Evolutionary conservation across 1,284 basidiomycete genomes (phyloP), one percentile per base, ranked within the genome.

Genomic region (Ustilago esculenta): DNA sequence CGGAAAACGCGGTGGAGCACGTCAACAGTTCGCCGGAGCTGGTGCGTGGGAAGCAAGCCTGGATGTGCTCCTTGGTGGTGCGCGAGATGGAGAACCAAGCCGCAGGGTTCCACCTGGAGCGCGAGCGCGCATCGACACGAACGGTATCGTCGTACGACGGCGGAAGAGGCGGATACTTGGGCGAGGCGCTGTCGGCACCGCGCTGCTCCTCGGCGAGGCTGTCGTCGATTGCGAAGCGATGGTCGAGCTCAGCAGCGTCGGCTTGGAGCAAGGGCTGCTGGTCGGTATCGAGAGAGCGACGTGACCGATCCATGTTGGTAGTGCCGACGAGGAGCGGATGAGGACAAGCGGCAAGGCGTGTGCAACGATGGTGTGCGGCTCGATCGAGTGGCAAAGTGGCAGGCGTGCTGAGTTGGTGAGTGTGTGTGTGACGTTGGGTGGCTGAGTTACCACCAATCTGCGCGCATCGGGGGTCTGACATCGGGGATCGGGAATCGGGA

Each of bases 151-250:
- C 53, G 36, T 76, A 76, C 7, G 74, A 67, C 2, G 74, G 74
- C 21, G 74, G 74, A 6, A 72, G 72, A 14, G 72, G 72, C 11
- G 73, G 73, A 25, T 76, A 76, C 43, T 76, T 76, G 20, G 59
- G 30, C 17, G 72, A 61, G 17, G 48, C 46, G 10, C 51, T n/a
- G 15, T 54, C 49, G 20, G 17, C 17, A 10, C 37, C 43, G 6
- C 36, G 51, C 25, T 67, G 72, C 11, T 59, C 54, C 18, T 56
- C 58, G 3, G 56, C 65, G 7, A 65, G 43, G 14, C 56, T 54
- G 15, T 76, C 74, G 24, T 75, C 73, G 48, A 76, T 76, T 35
- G 74, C 65, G 37, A 76, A 76, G 47, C 72, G 69, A 17, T 40
- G 34, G 44, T 76, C 74, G 34, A 60, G 48, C 50, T 72, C 64